Percentiles rank a stretch among this genome's conserved stretches.
Conservation (phyloP, 805 yeast species). For the Yarrowia hollandica region DNA sequence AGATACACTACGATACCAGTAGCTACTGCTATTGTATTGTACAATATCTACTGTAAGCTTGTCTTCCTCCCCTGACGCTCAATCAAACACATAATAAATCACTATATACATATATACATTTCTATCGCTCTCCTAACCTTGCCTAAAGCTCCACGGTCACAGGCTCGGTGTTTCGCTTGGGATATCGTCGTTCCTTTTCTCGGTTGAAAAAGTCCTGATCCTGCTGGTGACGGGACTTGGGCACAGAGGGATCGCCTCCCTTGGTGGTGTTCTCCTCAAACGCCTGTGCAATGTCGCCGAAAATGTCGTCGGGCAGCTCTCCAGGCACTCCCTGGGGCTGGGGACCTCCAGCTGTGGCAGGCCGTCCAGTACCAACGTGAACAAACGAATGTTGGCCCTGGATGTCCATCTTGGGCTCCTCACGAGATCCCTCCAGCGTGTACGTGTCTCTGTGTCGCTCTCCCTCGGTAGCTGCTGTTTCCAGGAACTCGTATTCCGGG, state of each 20-base stretch:
- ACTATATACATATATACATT: conserved; percentile 26
- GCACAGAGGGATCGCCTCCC: background rate
- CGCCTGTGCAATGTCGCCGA: conserved; percentile 17
- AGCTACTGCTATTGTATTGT: too few species aligned
- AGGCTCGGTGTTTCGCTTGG: conserved; percentile 14
- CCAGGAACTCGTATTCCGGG: conserved; percentile 16
- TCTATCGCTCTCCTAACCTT: background rate
- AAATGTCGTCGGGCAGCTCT: conserved; percentile 19
- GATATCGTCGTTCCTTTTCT: conserved; percentile 15
- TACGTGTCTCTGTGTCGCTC: conserved; percentile 2
- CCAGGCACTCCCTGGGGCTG: conserved; percentile 9
- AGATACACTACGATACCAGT: too few species aligned
- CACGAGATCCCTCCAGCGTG: background rate
- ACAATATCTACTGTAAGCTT: too few species aligned
- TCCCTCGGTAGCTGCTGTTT: background rate
- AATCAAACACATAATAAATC: conserved; percentile 5
- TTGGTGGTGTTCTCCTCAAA: conserved; percentile 3
- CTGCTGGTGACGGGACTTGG: conserved; percentile 6
- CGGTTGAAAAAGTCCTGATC: conserved; percentile 20
- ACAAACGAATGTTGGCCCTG: background rate
- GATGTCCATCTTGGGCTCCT: background rate
- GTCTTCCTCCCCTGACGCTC: too few species aligned
- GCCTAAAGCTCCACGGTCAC: background rate
- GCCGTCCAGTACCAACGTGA: conserved; percentile 1
- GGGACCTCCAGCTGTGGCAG: conserved; percentile 13